A percentile compares a stretch with the other conserved stretches of the same genome.
These are phyloP conservation scores for Botryotinia globosa DNA, from an alignment of 2,329 filamentous ascomycete genomes.

Conservation along the genomic window DNA sequence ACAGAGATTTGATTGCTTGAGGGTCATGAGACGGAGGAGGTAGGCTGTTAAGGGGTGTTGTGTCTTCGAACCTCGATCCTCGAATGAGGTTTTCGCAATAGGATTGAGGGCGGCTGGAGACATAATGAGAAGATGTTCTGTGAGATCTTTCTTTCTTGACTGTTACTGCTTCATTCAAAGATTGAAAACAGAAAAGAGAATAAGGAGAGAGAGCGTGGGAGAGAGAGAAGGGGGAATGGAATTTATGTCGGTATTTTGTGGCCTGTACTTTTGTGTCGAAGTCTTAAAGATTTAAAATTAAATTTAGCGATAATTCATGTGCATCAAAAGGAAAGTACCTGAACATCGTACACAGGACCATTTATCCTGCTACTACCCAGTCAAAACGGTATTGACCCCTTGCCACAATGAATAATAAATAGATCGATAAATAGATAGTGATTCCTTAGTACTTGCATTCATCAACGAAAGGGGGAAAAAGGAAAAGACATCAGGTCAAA, in stretches of 20 bases:
- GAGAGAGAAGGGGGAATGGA: neutral
- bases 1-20: slow-evolving; percentile 65
- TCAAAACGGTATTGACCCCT: neutral
- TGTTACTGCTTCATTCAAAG: neutral
- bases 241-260: slow-evolving; percentile 6
- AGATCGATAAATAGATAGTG: neutral
- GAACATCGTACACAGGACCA: neutral
- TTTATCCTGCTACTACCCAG: neutral
- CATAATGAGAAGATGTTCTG: slow-evolving; percentile 22
- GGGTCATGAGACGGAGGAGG: slow-evolving; percentile 61
- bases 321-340: neutral
- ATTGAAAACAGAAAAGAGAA: neutral
- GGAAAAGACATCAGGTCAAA: neutral
- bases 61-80: slow-evolving; percentile 34
- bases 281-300: slow-evolving; percentile 12
- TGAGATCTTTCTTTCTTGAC: neutral
- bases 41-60: slow-evolving; percentile 59
- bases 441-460: neutral
- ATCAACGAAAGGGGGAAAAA: neutral
- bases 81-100: slow-evolving; percentile 31
- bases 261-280: slow-evolving; percentile 6
- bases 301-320: slow-evolving; percentile 13
- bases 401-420: neutral
- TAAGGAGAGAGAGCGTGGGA: neutral
- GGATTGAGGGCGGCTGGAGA: slow-evolving; percentile 25